Base-by-base conservation (phyloP, 2,329 filamentous ascomycete species). In the Phoma herbarum region DNA sequence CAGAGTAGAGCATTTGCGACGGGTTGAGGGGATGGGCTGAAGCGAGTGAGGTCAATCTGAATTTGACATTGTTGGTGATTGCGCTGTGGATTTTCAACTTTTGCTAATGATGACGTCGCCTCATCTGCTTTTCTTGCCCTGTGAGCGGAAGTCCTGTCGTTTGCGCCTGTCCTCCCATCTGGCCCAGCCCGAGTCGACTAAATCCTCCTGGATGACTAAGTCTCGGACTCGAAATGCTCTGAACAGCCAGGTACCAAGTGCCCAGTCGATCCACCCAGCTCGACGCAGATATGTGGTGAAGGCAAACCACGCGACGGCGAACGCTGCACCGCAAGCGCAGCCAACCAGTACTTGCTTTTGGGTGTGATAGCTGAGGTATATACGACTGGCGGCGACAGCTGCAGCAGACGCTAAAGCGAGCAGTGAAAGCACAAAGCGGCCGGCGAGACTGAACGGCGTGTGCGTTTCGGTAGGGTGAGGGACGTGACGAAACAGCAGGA, bases 321-420 rank as follows among this genome's bases (percentile, higher is more conserved):
- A 92, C 1, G 86, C 71, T 1, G 85, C 80, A 0, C 95, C 95
- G 0, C 91, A 91, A 10, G 78, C 80, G 65, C 84, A 87, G 2
- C 95, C 95, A 1, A 90, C 91, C n/a, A 92, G 70, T 10, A 99
- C 95, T 80, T 99, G 95, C 71, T 84, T 88, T 35, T 86, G 83
- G 0, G 94, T 97, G 78, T 99, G 95, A 75, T 99, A 99, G 76
- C 89, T 92, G 61, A 99, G 82, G 74, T 99, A 99, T 43, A 96
- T 85, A 53, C 95, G 85, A 71, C 93, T 97, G 77, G 86, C 87
- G 20, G 93, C 91, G 6, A 97, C 82, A 14, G 79, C 78, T 9
- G 69, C 79, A 3, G 81, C 81, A 23, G 75, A 77, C 8, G 69
- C 60, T 22, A 82, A 49, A 2, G 79, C 77, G 12, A 77, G 54